phyloP scores from a whole-genome alignment of 192 early-diverging fungal species.

The Coemansia sp. region DNA sequence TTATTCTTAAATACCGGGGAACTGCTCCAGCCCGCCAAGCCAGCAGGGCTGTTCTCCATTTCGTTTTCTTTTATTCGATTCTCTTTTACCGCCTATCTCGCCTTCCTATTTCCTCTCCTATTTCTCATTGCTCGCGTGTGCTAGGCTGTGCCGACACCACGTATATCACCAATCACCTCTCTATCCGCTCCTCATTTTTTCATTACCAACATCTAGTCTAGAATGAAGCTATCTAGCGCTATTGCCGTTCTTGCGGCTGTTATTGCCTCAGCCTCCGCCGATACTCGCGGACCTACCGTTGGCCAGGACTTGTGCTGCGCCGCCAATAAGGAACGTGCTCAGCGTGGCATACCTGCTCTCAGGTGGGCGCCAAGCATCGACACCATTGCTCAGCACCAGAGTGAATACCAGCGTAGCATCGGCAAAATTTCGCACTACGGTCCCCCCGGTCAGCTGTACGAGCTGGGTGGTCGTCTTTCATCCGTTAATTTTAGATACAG shows the following conservation, averaged over 20 bases:
- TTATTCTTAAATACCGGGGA: background rate
- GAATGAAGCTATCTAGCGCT: constrained; percentile 40
- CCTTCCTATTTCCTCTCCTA: background rate
- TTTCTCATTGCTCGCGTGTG: constrained; percentile 1
- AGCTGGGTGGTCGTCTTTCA: constrained; percentile 24
- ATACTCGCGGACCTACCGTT: constrained; percentile 13
- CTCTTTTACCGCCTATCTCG: background rate
- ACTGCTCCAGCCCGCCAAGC: background rate
- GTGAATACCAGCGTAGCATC: constrained; percentile 17
- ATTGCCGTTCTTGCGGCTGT: constrained; percentile 21
- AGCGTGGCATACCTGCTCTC: constrained; percentile 11
- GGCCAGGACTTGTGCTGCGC: constrained; percentile 52
- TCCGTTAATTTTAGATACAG: constrained; percentile 12
- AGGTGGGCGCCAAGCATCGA: constrained; percentile 37
- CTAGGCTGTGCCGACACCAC: constrained; percentile 26
- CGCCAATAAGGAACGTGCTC: constrained; percentile 33
- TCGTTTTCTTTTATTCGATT: background rate
- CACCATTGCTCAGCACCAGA: constrained; percentile 22
- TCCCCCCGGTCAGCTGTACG: background rate
- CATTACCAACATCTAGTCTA: background rate
- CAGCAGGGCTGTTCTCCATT: background rate
- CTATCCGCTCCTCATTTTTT: background rate
- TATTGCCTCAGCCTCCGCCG: constrained; percentile 13
- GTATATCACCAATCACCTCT: background rate
- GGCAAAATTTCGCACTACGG: constrained; percentile 22